Conservation (phyloP, 345 rosid species). For the Tarenaya hassleriana region DNA sequence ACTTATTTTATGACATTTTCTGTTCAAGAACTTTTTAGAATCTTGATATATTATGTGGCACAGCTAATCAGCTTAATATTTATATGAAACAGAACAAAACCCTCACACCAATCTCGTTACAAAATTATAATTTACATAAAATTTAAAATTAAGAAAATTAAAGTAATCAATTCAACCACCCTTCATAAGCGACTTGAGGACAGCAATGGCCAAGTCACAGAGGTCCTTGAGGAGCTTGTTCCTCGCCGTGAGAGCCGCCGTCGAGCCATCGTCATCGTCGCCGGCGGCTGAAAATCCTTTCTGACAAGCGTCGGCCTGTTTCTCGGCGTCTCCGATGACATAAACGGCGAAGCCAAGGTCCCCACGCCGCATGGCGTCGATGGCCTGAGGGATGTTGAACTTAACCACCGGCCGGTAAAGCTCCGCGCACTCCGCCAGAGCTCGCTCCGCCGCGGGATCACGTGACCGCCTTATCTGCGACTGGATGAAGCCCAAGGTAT, state of each 20-base stretch:
- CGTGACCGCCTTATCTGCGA: slow-evolving; percentile 32
- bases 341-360: slow-evolving; percentile 54
- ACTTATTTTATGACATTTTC: no score
- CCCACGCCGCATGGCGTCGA: slow-evolving; percentile 46
- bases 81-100: no score
- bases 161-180: slow-evolving; percentile 19
- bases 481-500: slow-evolving; percentile 47
- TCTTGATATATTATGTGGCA: no score
- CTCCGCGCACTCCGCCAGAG: slow-evolving; percentile 71
- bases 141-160: no score
- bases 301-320: slow-evolving; percentile 58
- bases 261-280: slow-evolving; percentile 21
- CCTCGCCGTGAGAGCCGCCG: slow-evolving; percentile 43
- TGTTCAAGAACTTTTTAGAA: no score
- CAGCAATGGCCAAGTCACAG: slow-evolving; percentile 59
- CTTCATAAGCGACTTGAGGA: slow-evolving; percentile 40
- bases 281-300: slow-evolving; percentile 40
- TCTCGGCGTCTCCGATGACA: slow-evolving; percentile 48
- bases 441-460: slow-evolving; percentile 54
- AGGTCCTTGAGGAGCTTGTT: slow-evolving; percentile 48
- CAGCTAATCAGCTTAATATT: no score
- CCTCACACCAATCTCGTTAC: no score
- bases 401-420: slow-evolving; percentile 75
- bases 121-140: no score
- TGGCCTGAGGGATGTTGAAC: slow-evolving; percentile 85